Percentiles rank a stretch among this genome's conserved stretches.
These are phyloP conservation scores for Cyclocybe aegerita DNA, from an alignment of 768 basidiomycete species.

Conservation along the genomic window DNA sequence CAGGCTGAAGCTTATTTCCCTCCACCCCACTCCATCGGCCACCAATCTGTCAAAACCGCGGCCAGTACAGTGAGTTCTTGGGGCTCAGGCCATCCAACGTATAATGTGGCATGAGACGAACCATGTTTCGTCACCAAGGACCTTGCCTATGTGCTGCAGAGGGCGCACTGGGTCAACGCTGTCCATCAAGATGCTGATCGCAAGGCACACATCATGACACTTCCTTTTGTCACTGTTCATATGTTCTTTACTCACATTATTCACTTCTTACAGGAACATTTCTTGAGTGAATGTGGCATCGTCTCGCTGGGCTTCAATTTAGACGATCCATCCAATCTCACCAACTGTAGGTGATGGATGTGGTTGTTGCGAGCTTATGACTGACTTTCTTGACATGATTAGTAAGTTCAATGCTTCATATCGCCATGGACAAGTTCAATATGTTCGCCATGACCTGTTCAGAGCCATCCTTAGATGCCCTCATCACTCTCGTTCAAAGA, in stretches of 20 bases:
- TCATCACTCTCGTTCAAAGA: not conserved
- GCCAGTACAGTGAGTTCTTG: too few relatives aligned
- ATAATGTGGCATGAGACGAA: conserved; percentile 5
- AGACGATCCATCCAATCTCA: not conserved
- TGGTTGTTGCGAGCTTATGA: not conserved
- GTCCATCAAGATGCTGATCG: not conserved
- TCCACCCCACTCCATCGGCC: too few relatives aligned
- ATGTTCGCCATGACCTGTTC: not conserved
- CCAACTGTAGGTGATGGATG: not conserved
- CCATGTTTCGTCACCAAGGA: conserved; percentile 5
- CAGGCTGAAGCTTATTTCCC: too few relatives aligned
- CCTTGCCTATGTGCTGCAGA: not conserved
- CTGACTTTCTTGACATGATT: not conserved
- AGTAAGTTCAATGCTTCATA: not conserved
- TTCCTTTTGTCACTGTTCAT: too few relatives aligned
- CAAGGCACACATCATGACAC: not conserved
- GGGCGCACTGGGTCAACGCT: conserved; percentile 6
- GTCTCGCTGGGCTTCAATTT: too few relatives aligned
- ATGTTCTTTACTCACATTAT: too few relatives aligned
- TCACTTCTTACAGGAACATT: too few relatives aligned
- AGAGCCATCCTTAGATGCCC: not conserved
- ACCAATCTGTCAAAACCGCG: too few relatives aligned
- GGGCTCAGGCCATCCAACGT: too few relatives aligned
- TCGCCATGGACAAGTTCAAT: not conserved
- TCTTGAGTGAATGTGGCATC: too few relatives aligned